These are phyloP conservation scores for Tetrahymena malaccensis DNA, from an alignment of 73 alveolate species.

Conservation along the genomic window DNA sequence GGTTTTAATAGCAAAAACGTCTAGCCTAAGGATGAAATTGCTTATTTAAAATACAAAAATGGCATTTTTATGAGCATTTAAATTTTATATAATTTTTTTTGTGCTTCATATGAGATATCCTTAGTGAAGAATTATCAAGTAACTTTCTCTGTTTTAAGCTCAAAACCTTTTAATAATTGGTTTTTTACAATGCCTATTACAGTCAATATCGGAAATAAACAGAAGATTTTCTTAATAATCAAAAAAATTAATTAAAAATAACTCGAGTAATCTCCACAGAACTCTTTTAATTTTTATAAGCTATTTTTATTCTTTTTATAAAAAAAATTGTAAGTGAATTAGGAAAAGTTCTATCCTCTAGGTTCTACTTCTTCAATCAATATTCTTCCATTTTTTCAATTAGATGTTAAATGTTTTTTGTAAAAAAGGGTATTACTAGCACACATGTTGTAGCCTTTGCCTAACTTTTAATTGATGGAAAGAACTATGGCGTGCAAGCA, in stretches of 20 bases:
- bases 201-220: not conserved
- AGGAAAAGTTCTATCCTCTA: not conserved
- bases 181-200: not conserved
- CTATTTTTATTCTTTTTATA: not conserved
- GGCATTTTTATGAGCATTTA: not conserved
- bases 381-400: not conserved
- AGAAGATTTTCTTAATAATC: not conserved
- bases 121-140: not conserved
- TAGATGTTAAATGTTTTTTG: not conserved
- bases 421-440: slow-evolving; percentile 44
- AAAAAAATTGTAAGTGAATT: not conserved
- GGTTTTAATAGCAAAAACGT: not conserved
- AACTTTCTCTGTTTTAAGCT: not conserved
- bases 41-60: not conserved
- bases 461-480: slow-evolving; percentile 46
- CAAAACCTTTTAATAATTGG: not conserved
- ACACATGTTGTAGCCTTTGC: slow-evolving; percentile 58
- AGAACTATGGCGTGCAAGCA: slow-evolving; percentile 62
- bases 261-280: not conserved
- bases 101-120: not conserved
- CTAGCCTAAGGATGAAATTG: not conserved
- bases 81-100: not conserved
- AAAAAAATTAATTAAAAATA: not conserved
- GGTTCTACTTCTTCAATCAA: not conserved
- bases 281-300: not conserved